Evolutionary conservation across 1,284 basidiomycete genomes (phyloP).

Genomic region (Tylopilus orsonianus): DNA sequence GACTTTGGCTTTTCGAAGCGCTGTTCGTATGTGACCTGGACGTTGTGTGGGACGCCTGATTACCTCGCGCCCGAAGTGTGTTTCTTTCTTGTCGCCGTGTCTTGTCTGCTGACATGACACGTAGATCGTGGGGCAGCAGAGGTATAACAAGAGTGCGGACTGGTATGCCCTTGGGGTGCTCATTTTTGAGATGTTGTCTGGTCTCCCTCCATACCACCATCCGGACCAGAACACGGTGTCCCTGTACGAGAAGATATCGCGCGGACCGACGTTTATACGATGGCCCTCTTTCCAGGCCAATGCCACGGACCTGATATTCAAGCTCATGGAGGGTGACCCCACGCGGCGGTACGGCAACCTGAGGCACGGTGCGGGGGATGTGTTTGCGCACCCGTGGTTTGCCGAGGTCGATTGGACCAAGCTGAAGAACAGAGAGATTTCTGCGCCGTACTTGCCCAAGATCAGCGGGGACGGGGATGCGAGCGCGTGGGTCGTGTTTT

Average conservation of each 20-base stretch:
- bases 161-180: conserved; percentile 99
- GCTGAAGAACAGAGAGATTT: conserved; percentile 83
- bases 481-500: conserved; percentile 70
- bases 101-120: neutral
- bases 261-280: conserved; percentile 75
- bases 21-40: conserved; percentile 92
- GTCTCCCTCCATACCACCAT: conserved; percentile 77
- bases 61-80: conserved; percentile 89
- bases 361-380: conserved; percentile 89
- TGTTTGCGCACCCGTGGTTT: conserved; percentile 97
- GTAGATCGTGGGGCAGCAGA: conserved; percentile 82
- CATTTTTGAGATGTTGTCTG: conserved; percentile 96
- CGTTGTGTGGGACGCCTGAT: conserved; percentile 96
- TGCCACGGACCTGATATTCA: conserved; percentile 88
- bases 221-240: conserved; percentile 62
- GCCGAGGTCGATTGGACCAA: conserved; percentile 94
- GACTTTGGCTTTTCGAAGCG: conserved; percentile 98
- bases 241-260: conserved; percentile 80
- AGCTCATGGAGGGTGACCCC: conserved; percentile 88
- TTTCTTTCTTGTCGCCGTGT: neutral
- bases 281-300: conserved; percentile 88
- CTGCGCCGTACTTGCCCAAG: conserved; percentile 93
- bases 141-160: conserved; percentile 97
- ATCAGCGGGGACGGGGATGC: conserved; percentile 86
- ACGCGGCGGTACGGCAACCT: conserved; percentile 94